Evolutionary conservation across 176 grass and related monocot genomes (phyloP), one percentile per base, ranked within the genome.

Genomic region (Juncus inflexus): DNA sequence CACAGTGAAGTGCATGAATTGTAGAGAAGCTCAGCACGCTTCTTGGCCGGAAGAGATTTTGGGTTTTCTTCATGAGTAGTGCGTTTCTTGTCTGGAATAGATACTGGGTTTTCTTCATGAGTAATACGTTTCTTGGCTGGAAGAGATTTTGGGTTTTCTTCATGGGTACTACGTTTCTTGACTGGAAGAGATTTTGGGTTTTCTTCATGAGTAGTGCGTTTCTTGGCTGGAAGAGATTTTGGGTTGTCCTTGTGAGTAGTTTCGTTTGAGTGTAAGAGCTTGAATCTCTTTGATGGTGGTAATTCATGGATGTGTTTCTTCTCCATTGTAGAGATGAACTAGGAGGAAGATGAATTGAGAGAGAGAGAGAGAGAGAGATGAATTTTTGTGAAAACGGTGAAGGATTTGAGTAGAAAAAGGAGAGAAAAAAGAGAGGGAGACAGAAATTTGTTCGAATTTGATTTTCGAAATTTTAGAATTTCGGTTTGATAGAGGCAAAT

Each of bases 281-380:
- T 81, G 84, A 90, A 89, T 61, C 92, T 81, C 74, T 96, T 96
- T 61, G 82, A 83, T 0, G 87, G 87, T 37, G 84, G 87, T 57
- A 96, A 60, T 8, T 69, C 60, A 14, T 76, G 78, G 35, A 80
- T 43, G 58, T 52, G 52, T 62, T 67, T 77, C 49, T 70, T 74
- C n/a, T 47, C 67, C 14, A 67, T 62, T 58, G 63, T 15, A 52
- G 47, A 65, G 38, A 63, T 64, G 49, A 53, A 41, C 62, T 45
- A 39, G 15, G 1, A 69, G 15, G 7, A 9, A 9, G 16, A 9
- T 43, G 5, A 19, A 74, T 11, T 12, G 9, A 54, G 38, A 41
- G 35, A 75, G 72, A 53, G 47, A 64, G 43, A 75, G 71, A 15
- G 52, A 52, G 35, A 57, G 19, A 15, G 71, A 62, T 61, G 40